phyloP scores from a whole-genome alignment of 306 rosid species.

The Castanea crenata region DNA sequence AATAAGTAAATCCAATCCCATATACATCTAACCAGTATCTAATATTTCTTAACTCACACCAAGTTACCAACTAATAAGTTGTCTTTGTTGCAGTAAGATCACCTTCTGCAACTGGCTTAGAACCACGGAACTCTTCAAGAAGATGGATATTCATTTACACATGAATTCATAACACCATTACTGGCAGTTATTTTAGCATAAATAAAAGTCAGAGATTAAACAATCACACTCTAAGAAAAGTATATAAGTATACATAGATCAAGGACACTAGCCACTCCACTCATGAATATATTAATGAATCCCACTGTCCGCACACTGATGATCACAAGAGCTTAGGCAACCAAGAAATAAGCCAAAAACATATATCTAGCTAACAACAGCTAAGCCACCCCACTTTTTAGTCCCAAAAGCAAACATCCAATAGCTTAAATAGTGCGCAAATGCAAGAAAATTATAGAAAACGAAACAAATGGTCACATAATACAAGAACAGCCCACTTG shows the following conservation, averaged over 20 bases:
- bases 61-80: not conserved
- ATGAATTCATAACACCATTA: not conserved
- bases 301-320: not conserved
- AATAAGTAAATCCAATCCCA: too few species aligned
- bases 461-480: not conserved
- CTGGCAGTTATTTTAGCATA: too few species aligned
- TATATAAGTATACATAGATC: too few species aligned
- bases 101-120: not conserved
- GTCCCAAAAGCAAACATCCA: not conserved
- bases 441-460: not conserved
- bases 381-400: not conserved
- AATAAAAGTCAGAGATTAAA: too few species aligned
- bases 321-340: not conserved
- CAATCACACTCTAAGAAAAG: too few species aligned
- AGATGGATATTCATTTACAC: not conserved
- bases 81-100: not conserved
- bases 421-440: not conserved
- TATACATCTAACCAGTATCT: too few species aligned
- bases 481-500: not conserved
- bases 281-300: too few species aligned
- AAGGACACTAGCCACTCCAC: too few species aligned
- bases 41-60: not conserved
- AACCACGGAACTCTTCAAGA: not conserved
- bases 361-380: not conserved
- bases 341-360: not conserved